These are phyloP conservation scores for Kluyveromyces starmeri DNA, from an alignment of 805 yeast species.

Conservation along the genomic window DNA sequence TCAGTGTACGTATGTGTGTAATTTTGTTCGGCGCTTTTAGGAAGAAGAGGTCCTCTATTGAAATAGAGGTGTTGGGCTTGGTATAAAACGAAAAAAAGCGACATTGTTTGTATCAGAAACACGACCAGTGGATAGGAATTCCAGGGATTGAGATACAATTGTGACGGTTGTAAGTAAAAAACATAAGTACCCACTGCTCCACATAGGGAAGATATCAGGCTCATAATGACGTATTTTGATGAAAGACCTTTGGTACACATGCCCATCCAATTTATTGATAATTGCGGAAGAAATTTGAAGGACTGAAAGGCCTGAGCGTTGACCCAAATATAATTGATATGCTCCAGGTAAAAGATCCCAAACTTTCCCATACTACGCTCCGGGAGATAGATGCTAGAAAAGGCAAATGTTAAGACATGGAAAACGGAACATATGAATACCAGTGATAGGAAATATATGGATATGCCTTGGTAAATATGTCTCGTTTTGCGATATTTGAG, in stretches of 20 bases:
- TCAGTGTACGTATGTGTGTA: not conserved
- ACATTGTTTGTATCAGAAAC: slow-evolving; percentile 11
- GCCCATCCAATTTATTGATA: slow-evolving; percentile 33
- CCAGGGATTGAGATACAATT: slow-evolving; percentile 17
- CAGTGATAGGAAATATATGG: slow-evolving; percentile 13
- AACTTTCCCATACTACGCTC: slow-evolving; percentile 19
- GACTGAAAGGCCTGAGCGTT: slow-evolving; percentile 20
- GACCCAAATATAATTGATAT: slow-evolving; percentile 35
- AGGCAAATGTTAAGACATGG: slow-evolving; percentile 16
- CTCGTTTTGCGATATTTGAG: slow-evolving; percentile 23
- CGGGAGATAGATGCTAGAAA: slow-evolving; percentile 15
- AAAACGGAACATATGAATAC: slow-evolving; percentile 7
- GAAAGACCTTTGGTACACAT: slow-evolving; percentile 26
- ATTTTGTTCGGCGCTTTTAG: slow-evolving; percentile 6
- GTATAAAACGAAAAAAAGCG: slow-evolving; percentile 13
- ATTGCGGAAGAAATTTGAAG: slow-evolving; percentile 34
- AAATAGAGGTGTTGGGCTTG: slow-evolving; percentile 24
- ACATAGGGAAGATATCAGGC: slow-evolving; percentile 5
- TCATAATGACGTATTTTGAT: slow-evolving; percentile 15
- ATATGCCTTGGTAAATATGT: slow-evolving; percentile 32
- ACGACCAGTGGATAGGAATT: slow-evolving; percentile 19
- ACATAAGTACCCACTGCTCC: slow-evolving; percentile 6
- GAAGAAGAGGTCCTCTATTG: slow-evolving; percentile 15
- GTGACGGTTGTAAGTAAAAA: slow-evolving; percentile 2
- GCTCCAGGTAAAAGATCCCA: slow-evolving; percentile 33